Base-by-base conservation (phyloP, 768 basidiomycete species). In the Gelatoporia subvermispora region DNA sequence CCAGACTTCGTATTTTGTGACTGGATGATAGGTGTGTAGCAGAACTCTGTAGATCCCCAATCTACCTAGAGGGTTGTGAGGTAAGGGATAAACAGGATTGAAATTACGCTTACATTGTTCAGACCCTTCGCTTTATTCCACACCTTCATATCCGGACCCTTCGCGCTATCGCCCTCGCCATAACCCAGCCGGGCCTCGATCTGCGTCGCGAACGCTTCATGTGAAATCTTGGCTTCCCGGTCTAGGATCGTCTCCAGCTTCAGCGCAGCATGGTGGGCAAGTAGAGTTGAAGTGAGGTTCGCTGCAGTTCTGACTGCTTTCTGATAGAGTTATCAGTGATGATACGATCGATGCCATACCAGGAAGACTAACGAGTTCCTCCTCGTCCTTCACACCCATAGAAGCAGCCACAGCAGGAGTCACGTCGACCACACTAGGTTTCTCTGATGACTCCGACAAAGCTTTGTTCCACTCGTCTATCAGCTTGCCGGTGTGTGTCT, bases 1-100 rank as follows among this genome's bases (percentile, higher is more conserved):
- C 90, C 88, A 9, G 78, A 74, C 51, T 75, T 79, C 31, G 86
- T 86, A 8, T 90, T 87, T 36, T 85, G 86, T 5, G 94, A 97
- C 57, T 97, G 95, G 62, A 98, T 90, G 64, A 97, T 94, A 2
- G 95, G 93, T 2, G 89, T 81, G 66, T 95, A 97, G 57, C 89
- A 88, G 68, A 94, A 95, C 66, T 99, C 96, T 5, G 88, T 85
- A 2, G 84, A 77, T n/a, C 74, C 71, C 81, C 89, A 95, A 62
- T 99, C 93, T 48, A 93, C 77, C 90, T 96, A 58, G 13, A 49
- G 44, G 48, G 16, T 16, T 40, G 41, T 52, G 50, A 48, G 43
- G 50, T 34, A 25, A 0, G 16, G 47, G 25, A 37, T 43, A 35
- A 43, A 49, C 15, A 45, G 38, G 35, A 38, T 13, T 20, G 20